These are phyloP conservation scores for Turritis glabra DNA, from an alignment of 345 rosid genomes.

Conservation along the genomic window DNA sequence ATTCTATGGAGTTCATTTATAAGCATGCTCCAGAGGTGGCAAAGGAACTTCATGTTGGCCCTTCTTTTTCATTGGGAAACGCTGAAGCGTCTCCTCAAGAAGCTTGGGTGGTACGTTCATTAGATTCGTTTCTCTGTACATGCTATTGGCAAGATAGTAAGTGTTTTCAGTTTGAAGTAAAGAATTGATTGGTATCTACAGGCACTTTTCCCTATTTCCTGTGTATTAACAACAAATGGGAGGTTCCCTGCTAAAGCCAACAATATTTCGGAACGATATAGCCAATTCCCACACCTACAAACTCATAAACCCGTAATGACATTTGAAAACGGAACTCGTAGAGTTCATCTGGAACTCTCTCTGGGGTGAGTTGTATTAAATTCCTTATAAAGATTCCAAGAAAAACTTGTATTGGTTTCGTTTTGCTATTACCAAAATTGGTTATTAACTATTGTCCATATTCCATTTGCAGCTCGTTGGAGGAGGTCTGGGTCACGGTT, in stretches of 20 bases:
- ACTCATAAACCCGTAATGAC: conserved; percentile 43
- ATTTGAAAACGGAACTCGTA: conserved; percentile 55
- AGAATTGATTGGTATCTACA: conserved; percentile 34
- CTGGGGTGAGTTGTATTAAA: conserved; percentile 63
- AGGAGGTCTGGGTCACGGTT: conserved; percentile 93
- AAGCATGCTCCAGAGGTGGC: conserved; percentile 74
- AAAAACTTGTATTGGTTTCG: neutral
- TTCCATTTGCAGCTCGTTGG: conserved; percentile 59
- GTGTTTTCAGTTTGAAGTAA: neutral
- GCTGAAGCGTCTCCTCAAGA: conserved; percentile 50
- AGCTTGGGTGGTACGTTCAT: conserved; percentile 66
- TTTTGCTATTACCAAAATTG: neutral
- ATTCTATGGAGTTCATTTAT: conserved; percentile 68
- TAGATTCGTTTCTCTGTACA: neutral
- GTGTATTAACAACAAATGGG: conserved; percentile 66
- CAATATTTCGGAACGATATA: conserved; percentile 50
- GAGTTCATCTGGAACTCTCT: conserved; percentile 85
- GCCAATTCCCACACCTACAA: conserved; percentile 60
- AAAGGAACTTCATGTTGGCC: conserved; percentile 49
- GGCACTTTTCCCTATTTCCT: conserved; percentile 77
- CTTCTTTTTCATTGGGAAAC: conserved; percentile 54
- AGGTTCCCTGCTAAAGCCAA: conserved; percentile 73
- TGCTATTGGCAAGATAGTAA: neutral
- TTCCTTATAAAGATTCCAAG: neutral
- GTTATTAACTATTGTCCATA: neutral